Percentiles rank a stretch among this genome's conserved stretches.
Evolutionary conservation across 768 basidiomycete genomes (phyloP).

Genomic region (Boletus reticuloceps): DNA sequence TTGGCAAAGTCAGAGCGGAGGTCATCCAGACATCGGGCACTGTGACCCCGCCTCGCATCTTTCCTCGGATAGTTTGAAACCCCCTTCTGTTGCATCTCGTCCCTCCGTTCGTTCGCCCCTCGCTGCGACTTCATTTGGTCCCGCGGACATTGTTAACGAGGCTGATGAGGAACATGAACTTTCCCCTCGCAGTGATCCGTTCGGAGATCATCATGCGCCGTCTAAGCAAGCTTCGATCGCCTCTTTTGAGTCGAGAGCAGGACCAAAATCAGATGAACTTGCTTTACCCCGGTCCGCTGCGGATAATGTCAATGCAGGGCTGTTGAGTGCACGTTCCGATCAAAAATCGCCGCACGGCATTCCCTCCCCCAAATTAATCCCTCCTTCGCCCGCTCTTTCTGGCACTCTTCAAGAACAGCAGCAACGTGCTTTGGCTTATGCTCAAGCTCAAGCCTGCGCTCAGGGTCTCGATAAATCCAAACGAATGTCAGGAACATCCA

Average conservation of each 20-base stretch:
- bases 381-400: slow-evolving; percentile 38
- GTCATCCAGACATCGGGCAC: slow-evolving; percentile 61
- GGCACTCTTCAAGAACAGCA: slow-evolving; percentile 63
- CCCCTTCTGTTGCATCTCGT: slow-evolving; percentile 36
- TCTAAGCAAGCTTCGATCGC: slow-evolving; percentile 10
- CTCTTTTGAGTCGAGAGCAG: slow-evolving; percentile 25
- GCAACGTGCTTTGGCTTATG: slow-evolving; percentile 56
- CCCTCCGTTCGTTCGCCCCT: slow-evolving; percentile 62
- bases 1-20: slow-evolving; percentile 77
- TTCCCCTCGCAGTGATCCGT: slow-evolving; percentile 48
- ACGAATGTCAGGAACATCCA: slow-evolving; percentile 63
- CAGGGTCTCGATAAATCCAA: slow-evolving; percentile 47
- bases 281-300: slow-evolving; percentile 46
- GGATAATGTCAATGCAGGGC: slow-evolving; percentile 62
- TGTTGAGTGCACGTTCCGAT: slow-evolving; percentile 36
- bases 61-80: slow-evolving; percentile 39
- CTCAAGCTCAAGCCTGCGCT: slow-evolving; percentile 57
- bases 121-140: slow-evolving; percentile 69
- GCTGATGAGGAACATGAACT: slow-evolving; percentile 31
- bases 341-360: slow-evolving; percentile 52
- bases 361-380: slow-evolving; percentile 61
- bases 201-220: slow-evolving; percentile 53
- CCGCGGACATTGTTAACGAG: slow-evolving; percentile 59
- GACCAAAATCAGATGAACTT: slow-evolving; percentile 39
- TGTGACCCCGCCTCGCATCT: slow-evolving; percentile 27